Base-by-base conservation (phyloP, 148 eudicot genomes). In the Polygonum maritimum region DNA sequence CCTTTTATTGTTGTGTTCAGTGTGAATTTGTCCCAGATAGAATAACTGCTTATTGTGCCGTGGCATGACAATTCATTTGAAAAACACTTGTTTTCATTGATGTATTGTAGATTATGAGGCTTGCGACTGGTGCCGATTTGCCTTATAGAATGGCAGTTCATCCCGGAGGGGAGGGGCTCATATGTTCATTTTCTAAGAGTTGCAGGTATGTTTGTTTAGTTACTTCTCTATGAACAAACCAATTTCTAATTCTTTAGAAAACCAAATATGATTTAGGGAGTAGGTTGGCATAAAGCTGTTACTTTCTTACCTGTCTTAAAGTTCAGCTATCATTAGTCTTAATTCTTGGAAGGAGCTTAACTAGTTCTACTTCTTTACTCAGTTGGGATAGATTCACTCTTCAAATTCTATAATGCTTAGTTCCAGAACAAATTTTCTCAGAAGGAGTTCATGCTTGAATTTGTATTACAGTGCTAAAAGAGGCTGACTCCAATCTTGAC, bases 91-190 rank as follows among this genome's bases (percentile, higher is more conserved):
- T 36, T 41, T 18, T 82, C 62, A 69, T 77, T 77, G 8, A 44
- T 60, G 14, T 75, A 94, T 38, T 1, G 2, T 67, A 67, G 98
- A 90, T 92, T 22, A 76, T 74, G 21, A 88, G 49, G 76, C 85
- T 88, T 72, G 86, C 81, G 76, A 90, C 96, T 75, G 94, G 82
- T 65, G 80, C 76, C 78, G 98, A 92, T 75, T 73, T 94, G 82
- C 98, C 98, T 9, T 94, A 94, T 78, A 82, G 98, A 81, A 92
- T 94, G 88, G 89, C 97, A 33, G 91, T 92, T 76, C 97, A 94
- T 81, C 98, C 98, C 45, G 82, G 82, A 48, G 97, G 92, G 71
- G 98, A 94, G 40, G 93, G 96, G 65, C 22, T 94, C 19, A 85
- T 94, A 41, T 90, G 96, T 77, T 83, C 97, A 57, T 83, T 92